Base-by-base conservation (phyloP, 805 yeast genomes). In the Candida maris region DNA sequence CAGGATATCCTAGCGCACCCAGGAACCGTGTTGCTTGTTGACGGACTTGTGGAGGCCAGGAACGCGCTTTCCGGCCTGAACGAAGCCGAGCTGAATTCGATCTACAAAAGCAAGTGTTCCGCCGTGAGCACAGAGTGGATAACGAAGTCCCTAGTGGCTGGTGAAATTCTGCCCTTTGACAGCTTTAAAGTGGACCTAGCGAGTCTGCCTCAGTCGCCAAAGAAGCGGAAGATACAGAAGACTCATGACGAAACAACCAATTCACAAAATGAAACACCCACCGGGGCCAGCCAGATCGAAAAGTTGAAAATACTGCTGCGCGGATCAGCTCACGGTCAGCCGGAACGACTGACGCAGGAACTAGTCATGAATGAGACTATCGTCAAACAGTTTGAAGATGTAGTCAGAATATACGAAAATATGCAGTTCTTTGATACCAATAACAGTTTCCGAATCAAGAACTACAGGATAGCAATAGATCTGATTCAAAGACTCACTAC, bases 401-500 rank as follows among this genome's bases (percentile, higher is more conserved):
- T 68, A 48, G 51, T 59, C 18, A 35, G 48, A 6, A 48, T 61
- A 12, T 64, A 51, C 20, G 53, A 51, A 32, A 35, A 36, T 5
- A 42, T 41, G 35, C 48, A 42, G 20, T 26, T 44, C 5, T 39
- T 46, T 21, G 53, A 52, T 20, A 21, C 37, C n/a, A 38, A 42
- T 30, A 41, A 35, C 14, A 45, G 37, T 5, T 49, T 48, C 29
- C 32, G 45, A 14, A 38, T 45, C 22, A 41, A 43, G 19, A 49
- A 49, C 9, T 77, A 76, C 41, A 53, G 63, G 16, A 59, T 58
- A 14, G 81, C 81, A 0, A 59, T 72, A 19, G 53, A 58, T 3
- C 51, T 69, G 1, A 49, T 68, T 16, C 54, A 58, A 26, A 49
- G 55, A 0, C 31, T 46, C 5, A 40, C 48, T 4, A 42, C 38